Base-by-base conservation (phyloP, 768 basidiomycete species). In the Lactifluus piperatus region DNA sequence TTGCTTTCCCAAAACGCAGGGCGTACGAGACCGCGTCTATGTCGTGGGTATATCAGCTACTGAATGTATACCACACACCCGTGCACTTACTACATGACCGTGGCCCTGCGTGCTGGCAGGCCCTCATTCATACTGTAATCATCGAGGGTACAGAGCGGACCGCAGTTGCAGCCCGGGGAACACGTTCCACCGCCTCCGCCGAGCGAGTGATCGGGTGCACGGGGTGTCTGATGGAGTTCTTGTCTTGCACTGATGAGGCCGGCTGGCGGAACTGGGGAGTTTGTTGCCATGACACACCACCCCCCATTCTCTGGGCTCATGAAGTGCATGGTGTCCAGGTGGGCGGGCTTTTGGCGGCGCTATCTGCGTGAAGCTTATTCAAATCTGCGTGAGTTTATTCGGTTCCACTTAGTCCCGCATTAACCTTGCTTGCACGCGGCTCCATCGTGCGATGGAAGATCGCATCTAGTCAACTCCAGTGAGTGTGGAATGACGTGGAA, bases 101-200 rank as follows among this genome's bases (percentile, higher is more conserved):
- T 55, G 60, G 60, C 60, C 55, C 56, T 61, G 60, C 60, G 60
- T 36, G 13, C 60, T 55, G 56, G 60, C 60, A 56, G 60, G 60
- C 54, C 56, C 54, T 56, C 60, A 51, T 60, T 56, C 59, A 60
- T 44, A n/a, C n/a, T n/a, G n/a, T n/a, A 46, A 49, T 56, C 59
- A 61, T 61, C 22, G 60, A 56, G 60, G 55, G 50, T 34, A 45
- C 60, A 61, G 50, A 51, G 55, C 60, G 60, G 60, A 43, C 53
- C n/a, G 49, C 50, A 22, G 34, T 32, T 61, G 55, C 60, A 61
- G 60, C 60, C n/a, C 60, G 55, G 55, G 55, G 50, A 61, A 61
- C 60, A 61, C 60, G 60, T 61, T 61, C 59, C 39, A 29, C 60
- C 60, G 60, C 60, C 54, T 61, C 60, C 60, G 60, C 60, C 60